A percentile compares a stretch with the other conserved stretches of the same genome.
These are phyloP conservation scores for Phytophthora constricta DNA, from an alignment of 352 stramenopile species.

Conservation along the genomic window DNA sequence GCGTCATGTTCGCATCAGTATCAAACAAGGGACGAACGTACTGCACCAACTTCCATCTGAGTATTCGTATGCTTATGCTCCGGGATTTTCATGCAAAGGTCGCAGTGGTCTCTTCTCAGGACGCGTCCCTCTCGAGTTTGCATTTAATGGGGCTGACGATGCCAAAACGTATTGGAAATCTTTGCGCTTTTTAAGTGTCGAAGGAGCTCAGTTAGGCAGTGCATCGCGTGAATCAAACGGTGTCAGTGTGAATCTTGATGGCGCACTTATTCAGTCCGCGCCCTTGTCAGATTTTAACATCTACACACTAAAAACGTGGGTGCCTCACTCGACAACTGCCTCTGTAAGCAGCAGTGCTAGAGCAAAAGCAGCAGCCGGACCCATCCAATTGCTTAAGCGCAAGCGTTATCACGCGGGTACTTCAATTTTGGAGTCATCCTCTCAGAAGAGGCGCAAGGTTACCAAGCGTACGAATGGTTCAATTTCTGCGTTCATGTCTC, in stretches of 20 bases:
- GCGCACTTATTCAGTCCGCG: constrained; percentile 58
- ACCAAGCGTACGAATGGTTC: constrained; percentile 23
- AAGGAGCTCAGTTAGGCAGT: constrained; percentile 63
- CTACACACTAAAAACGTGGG: constrained; percentile 70
- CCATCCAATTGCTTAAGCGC: constrained; percentile 57
- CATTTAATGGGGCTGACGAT: constrained; percentile 44
- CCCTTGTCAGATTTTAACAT: constrained; percentile 76
- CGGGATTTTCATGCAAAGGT: constrained; percentile 59
- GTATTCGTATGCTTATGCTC: constrained; percentile 69
- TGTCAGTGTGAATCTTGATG: constrained; percentile 61
- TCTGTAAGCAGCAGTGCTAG: constrained; percentile 51
- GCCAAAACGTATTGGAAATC: constrained; percentile 78
- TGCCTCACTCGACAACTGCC: constrained; percentile 56
- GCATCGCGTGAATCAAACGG: constrained; percentile 37
- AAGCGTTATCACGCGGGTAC: constrained; percentile 49
- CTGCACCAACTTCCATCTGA: constrained; percentile 59
- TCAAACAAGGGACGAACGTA: constrained; percentile 64
- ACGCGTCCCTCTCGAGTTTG: constrained; percentile 65
- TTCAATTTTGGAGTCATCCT: constrained; percentile 8
- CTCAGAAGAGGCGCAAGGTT: constrained; percentile 43
- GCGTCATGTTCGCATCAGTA: constrained; percentile 48
- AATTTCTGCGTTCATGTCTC: constrained; percentile 31
- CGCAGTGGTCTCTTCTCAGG: constrained; percentile 60
- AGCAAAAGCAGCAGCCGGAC: constrained; percentile 61
- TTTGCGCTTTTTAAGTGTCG: constrained; percentile 72